Percentiles rank a stretch among this genome's conserved stretches.
phyloP scores from a whole-genome alignment of 2,329 filamentous ascomycete genomes.

The Dactylellina parvicollis region DNA sequence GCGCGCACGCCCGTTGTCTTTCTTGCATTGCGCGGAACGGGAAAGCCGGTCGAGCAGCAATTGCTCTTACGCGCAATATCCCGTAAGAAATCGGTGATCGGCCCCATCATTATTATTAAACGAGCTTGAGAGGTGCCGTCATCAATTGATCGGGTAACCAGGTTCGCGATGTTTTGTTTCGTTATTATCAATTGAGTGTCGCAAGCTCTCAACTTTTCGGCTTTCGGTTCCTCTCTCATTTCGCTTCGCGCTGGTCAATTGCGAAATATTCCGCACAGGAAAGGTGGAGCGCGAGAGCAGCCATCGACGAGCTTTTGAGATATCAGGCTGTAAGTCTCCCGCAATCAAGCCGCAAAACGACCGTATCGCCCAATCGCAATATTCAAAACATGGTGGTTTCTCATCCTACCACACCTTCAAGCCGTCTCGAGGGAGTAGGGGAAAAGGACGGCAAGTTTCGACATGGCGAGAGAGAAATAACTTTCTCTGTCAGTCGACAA shows the following conservation, averaged over 20 bases:
- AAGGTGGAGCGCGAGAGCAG: constrained; percentile 21
- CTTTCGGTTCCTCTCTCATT: constrained; percentile 36
- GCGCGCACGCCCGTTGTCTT: constrained; percentile 50
- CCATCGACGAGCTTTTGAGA: constrained; percentile 17
- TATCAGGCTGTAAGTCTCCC: constrained; percentile 50
- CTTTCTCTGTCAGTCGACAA: constrained; percentile 22
- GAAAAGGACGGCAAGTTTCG: constrained; percentile 34
- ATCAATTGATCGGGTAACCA: constrained; percentile 9
- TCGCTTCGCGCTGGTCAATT: constrained; percentile 45
- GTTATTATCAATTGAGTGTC: constrained; percentile 16
- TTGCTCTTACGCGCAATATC: constrained; percentile 46
- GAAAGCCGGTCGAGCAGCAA: constrained; percentile 39
- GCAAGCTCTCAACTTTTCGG: not conserved
- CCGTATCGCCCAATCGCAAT: constrained; percentile 28
- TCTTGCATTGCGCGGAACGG: constrained; percentile 54
- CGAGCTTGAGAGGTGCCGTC: constrained; percentile 40
- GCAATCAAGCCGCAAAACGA: constrained; percentile 24
- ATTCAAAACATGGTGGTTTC: constrained; percentile 17
- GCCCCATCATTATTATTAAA: constrained; percentile 33
- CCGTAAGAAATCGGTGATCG: constrained; percentile 50
- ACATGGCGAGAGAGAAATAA: constrained; percentile 33
- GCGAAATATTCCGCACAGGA: constrained; percentile 42
- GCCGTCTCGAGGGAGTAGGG: constrained; percentile 28
- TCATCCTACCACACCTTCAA: constrained; percentile 52
- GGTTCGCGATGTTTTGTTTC: constrained; percentile 13